These are phyloP conservation scores for Boeremia lycopersici DNA, from an alignment of 2,329 filamentous ascomycete species.

Conservation along the genomic window DNA sequence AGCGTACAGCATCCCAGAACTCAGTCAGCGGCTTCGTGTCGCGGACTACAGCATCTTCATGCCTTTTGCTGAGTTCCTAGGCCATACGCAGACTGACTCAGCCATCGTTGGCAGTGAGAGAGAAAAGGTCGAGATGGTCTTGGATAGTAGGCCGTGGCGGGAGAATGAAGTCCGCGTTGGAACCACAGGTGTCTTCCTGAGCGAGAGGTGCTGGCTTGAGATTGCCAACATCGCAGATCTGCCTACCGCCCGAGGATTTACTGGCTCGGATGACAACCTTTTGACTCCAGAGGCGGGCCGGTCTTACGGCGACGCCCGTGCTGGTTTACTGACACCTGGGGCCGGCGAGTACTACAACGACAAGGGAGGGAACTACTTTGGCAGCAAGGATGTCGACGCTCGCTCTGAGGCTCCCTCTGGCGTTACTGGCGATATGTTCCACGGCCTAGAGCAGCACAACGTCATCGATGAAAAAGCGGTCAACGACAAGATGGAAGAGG, in stretches of 20 bases:
- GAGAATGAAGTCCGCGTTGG: conserved; percentile 88
- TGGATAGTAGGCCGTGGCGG: conserved; percentile 92
- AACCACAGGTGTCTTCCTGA: conserved; percentile 92
- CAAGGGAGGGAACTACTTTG: conserved; percentile 83
- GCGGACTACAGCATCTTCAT: conserved; percentile 96
- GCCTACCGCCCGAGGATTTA: conserved; percentile 52
- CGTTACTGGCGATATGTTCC: conserved; percentile 95
- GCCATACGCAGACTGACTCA: conserved; percentile 81
- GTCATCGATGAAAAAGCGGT: conserved; percentile 96
- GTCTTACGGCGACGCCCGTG: conserved; percentile 64
- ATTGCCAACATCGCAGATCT: conserved; percentile 72
- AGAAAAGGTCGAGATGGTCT: conserved; percentile 88
- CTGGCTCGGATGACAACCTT: conserved; percentile 55
- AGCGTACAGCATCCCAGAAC: conserved; percentile 94
- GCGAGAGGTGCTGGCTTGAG: conserved; percentile 94
- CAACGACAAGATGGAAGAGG: conserved; percentile 85
- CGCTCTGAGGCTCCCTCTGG: conserved; percentile 96
- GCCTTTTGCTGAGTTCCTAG: conserved; percentile 93
- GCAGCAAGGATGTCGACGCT: conserved; percentile 75
- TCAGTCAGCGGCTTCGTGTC: conserved; percentile 88
- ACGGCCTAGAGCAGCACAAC: conserved; percentile 89
- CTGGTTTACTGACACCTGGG: conserved; percentile 62
- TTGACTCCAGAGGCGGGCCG: conserved; percentile 60
- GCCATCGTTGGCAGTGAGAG: conserved; percentile 89
- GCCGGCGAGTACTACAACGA: conserved; percentile 73